Base-by-base conservation (phyloP, 1,139 yeast species). In the Yamadazyma friedrichii region DNA sequence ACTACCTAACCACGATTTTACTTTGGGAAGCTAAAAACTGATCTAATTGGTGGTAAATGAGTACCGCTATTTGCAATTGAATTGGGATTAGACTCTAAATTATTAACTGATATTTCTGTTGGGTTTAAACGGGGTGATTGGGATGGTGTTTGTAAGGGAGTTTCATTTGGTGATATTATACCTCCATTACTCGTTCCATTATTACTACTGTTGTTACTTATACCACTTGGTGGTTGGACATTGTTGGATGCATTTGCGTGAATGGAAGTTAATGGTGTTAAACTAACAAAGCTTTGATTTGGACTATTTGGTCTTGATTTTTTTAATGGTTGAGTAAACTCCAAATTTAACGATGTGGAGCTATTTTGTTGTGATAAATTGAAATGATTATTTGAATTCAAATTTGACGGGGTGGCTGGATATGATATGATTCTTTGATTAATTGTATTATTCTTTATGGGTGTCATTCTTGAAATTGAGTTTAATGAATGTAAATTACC, bases 291-390 rank as follows among this genome's bases (percentile, higher is more conserved):
- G 8, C 49, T 41, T 35, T 48, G 54, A 4, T 47, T 51, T 9
- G 76, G 76, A 9, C 74, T 67, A 51, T 62, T 68, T 9, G 76
- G 76, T 42, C 76, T 52, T 35, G 74, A 67, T 50, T 66, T 67
- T 54, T 69, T 70, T 6, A 36, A 33, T 15, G 56, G 45, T 28
- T 48, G 52, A 9, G 44, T 44, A 36, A 50, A 50, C 24, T 50
- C 54, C 13, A 51, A 36, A 31, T 50, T 51, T 13, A 51, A 39
- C 11, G 50, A 47, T 3, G 47, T 42, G 2, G 56, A 57, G 30
- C 39, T 33, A 31, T 43, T 52, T 42, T 53, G 68, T 47, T 50
- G 58, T 15, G 56, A 60, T 33, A 50, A 38, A 31, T 41, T 46
- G 39, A 55, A 48, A 45, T 52, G 47, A 31, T 42, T 41, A 38